These are phyloP conservation scores for Penicillium hesseltinei DNA, from an alignment of 2,329 filamentous ascomycete species.

Conservation along the genomic window DNA sequence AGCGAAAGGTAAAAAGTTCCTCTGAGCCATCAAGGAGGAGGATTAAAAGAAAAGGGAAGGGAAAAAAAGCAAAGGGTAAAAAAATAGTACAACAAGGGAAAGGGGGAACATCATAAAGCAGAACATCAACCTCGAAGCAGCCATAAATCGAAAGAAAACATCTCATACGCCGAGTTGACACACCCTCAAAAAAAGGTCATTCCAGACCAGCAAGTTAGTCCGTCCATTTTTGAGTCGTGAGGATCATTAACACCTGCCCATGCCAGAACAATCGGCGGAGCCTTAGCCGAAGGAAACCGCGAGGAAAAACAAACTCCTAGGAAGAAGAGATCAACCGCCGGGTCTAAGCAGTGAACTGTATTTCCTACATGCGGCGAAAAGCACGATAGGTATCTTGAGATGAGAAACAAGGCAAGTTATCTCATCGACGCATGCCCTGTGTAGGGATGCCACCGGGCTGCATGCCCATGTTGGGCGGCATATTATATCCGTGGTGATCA, in stretches of 20 bases:
- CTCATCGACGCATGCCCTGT: constrained; percentile 36
- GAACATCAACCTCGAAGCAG: constrained; percentile 23
- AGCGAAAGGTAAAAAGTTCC: constrained; percentile 20
- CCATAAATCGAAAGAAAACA: constrained; percentile 19
- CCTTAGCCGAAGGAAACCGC: constrained; percentile 24
- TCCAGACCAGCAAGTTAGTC: constrained; percentile 31
- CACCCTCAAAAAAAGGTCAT: constrained; percentile 29
- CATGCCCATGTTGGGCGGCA: constrained; percentile 45
- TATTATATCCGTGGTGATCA: constrained; percentile 44
- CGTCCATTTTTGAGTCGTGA: constrained; percentile 38
- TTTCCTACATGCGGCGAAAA: constrained; percentile 12
- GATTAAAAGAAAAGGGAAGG: constrained; percentile 7
- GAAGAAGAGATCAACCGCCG: constrained; percentile 15
- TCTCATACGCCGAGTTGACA: constrained; percentile 33
- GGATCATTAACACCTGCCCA: constrained; percentile 43
- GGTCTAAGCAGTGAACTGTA: constrained; percentile 17
- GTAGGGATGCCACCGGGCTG: constrained; percentile 37
- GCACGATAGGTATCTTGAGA: constrained; percentile 14
- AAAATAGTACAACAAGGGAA: constrained; percentile 19
- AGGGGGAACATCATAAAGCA: constrained; percentile 21
- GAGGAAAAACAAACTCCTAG: constrained; percentile 15
- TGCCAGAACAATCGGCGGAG: constrained; percentile 32
- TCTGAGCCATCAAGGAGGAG: constrained; percentile 13
- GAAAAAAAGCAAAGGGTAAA: constrained; percentile 19
- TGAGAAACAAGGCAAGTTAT: constrained; percentile 8